Percentiles rank a stretch among this genome's conserved stretches.
These are phyloP conservation scores for Chlorella sp. DNA, from an alignment of 139 green algal species.

Conservation along the genomic window DNA sequence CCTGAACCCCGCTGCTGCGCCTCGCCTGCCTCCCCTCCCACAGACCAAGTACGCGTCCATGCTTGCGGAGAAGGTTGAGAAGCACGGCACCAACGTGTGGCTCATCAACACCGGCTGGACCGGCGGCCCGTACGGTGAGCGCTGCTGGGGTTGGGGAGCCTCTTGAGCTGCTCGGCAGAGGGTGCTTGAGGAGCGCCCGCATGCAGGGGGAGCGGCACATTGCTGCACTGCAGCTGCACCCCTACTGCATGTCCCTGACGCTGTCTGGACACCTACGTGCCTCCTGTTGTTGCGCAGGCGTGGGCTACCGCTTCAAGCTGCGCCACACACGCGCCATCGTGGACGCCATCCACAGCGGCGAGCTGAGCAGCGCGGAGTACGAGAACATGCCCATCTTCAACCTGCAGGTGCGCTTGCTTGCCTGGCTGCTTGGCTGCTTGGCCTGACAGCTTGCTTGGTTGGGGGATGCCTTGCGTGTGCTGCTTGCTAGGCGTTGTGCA, in stretches of 20 bases:
- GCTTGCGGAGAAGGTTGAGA: slow-evolving; percentile 89
- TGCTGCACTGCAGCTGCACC: no score
- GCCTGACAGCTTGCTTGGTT: no score
- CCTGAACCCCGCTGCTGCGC: not conserved
- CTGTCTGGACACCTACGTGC: no score
- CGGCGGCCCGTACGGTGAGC: slow-evolving; percentile 69
- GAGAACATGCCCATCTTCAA: slow-evolving; percentile 83
- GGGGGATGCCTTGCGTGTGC: no score
- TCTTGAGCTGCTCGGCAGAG: no score
- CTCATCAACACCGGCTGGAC: slow-evolving; percentile 95
- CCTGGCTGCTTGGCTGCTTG: no score
- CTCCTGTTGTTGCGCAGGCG: slow-evolving; percentile 34
- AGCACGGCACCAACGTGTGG: slow-evolving; percentile 84
- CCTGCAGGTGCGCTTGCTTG: slow-evolving; percentile 43
- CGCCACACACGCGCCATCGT: slow-evolving; percentile 95
- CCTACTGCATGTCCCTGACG: no score
- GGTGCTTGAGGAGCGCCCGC: no score
- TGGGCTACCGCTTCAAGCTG: slow-evolving; percentile 91
- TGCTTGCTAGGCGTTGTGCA: no score
- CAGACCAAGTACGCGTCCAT: slow-evolving; percentile 85
- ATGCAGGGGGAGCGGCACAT: no score
- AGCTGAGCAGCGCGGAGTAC: slow-evolving; percentile 72
- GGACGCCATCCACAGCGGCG: slow-evolving; percentile 94
- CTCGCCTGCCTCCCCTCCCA: not conserved
- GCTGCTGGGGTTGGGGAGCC: no score